Conservation (phyloP, 495 filamentous ascomycete genomes). For the Amorphotheca resinae region DNA sequence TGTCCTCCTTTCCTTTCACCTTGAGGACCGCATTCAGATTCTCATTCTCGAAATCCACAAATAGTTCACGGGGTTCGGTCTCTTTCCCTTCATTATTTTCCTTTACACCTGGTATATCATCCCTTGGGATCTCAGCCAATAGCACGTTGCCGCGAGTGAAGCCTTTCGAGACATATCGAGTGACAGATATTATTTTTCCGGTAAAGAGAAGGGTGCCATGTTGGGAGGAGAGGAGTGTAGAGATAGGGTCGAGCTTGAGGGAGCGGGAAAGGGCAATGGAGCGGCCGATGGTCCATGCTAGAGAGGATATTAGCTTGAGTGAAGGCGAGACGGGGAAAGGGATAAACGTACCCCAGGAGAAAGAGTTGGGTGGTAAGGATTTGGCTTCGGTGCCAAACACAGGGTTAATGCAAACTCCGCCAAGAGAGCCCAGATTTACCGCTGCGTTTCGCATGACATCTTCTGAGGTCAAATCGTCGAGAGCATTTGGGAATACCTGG, state of each 20-base stretch:
- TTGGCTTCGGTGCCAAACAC: conserved; percentile 14
- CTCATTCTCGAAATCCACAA: conserved; percentile 22
- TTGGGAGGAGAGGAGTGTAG: conserved; percentile 30
- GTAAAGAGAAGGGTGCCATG: conserved; percentile 20
- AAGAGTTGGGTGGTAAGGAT: conserved; percentile 13
- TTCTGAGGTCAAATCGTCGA: conserved; percentile 15
- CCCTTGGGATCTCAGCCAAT: conserved; percentile 7
- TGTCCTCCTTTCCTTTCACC: conserved; percentile 21
- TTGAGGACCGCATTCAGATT: conserved; percentile 16
- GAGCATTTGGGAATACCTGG: conserved; percentile 22
- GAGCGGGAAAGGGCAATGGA: conserved; percentile 30
- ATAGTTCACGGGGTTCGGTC: conserved; percentile 15
- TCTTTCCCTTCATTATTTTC: conserved; percentile 8
- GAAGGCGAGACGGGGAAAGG: neutral
- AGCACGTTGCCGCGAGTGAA: conserved; percentile 17
- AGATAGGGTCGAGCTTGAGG: conserved; percentile 28
- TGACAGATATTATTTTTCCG: conserved; percentile 19
- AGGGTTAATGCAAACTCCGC: conserved; percentile 23
- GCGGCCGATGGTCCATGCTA: conserved; percentile 34
- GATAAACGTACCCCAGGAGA: conserved; percentile 15
- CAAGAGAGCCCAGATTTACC: conserved; percentile 12
- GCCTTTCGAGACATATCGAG: conserved; percentile 13
- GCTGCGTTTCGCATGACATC: conserved; percentile 16
- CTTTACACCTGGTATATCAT: neutral
- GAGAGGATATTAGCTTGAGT: neutral